Evolutionary conservation across 495 filamentous ascomycete genomes (phyloP).

Genomic region (Daldinia vernicosa): DNA sequence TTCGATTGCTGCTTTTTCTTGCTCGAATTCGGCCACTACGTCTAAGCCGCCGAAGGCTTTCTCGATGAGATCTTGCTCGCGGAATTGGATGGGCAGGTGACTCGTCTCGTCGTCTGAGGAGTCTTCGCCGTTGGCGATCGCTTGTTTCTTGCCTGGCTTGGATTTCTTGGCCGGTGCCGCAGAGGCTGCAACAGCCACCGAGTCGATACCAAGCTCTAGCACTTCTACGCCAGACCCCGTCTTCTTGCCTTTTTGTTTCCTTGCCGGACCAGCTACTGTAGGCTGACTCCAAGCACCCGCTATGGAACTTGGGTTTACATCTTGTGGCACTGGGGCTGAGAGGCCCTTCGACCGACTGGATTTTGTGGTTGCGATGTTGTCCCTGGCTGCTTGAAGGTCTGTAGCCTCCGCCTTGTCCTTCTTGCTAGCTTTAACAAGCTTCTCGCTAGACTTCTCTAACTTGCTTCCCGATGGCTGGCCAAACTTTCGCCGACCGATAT

Average conservation of each 20-base stretch:
- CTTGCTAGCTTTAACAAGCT: slow-evolving; percentile 36
- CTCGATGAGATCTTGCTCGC: slow-evolving; percentile 83
- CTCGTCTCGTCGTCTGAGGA: slow-evolving; percentile 67
- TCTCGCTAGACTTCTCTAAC: slow-evolving; percentile 26
- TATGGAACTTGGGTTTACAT: slow-evolving; percentile 33
- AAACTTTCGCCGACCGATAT: slow-evolving; percentile 71
- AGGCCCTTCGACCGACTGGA: slow-evolving; percentile 39
- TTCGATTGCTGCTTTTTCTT: slow-evolving; percentile 77
- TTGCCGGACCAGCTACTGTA: slow-evolving; percentile 27
- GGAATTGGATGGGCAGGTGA: slow-evolving; percentile 69
- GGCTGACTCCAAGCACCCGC: slow-evolving; percentile 45
- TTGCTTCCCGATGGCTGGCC: slow-evolving; percentile 57
- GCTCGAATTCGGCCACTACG: slow-evolving; percentile 81
- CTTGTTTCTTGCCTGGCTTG: slow-evolving; percentile 42
- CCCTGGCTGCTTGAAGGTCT: slow-evolving; percentile 31
- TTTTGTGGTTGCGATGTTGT: slow-evolving; percentile 30
- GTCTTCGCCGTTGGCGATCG: slow-evolving; percentile 44
- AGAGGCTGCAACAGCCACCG: slow-evolving; percentile 39
- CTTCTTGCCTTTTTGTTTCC: slow-evolving; percentile 44
- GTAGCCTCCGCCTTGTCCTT: slow-evolving; percentile 42
- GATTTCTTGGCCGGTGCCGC: slow-evolving; percentile 32
- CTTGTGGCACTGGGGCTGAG: slow-evolving; percentile 27
- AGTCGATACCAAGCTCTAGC: slow-evolving; percentile 41
- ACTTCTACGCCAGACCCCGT: slow-evolving; percentile 35
- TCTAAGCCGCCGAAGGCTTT: slow-evolving; percentile 90